Evolutionary conservation across 768 basidiomycete species (phyloP), one percentile per base, ranked within the genome.

Genomic region (Scleroderma citrinum): DNA sequence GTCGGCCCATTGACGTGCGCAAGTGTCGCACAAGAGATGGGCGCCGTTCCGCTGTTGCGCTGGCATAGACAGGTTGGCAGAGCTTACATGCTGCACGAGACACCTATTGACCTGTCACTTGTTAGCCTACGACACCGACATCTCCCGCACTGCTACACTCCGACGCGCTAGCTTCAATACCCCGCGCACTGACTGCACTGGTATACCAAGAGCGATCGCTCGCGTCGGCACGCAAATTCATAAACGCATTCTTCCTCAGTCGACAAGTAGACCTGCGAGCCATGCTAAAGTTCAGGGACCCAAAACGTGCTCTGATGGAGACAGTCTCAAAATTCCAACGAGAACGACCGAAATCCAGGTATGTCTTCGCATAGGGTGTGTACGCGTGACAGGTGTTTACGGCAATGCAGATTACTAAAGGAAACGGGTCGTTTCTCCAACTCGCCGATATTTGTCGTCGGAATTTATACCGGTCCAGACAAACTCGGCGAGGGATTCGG

Each of bases 401-500:
- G 14, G 17, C 16, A 21, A 41, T 14, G 30, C 50, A 93, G 92
- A 64, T 67, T 99, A 47, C 71, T 99, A 50, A 92, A 87, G 61
- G 94, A 97, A 66, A 92, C 93, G 0, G 96, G 96, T 61, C 85
- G 93, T 40, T 83, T 82, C 56, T 87, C 91, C 1, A 88, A 89
- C 40, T 42, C 92, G 3, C 94, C 96, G 1, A 77, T 94, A 34
- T 99, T 87, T 66, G 87, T 96, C n/a, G 86, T 95, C n/a, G 96
- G 92, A 16, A 86, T 96, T 51, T 98, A 80, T 65, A 89, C 83
- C 20, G 92, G 83, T 35, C 74, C 69, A 50, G 89, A 81, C 64
- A 81, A 96, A 67, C 79, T 99, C 2, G 92, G 94, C 5, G 94
- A 99, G 68, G 93, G 94, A 13, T 92, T 94, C 61, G 96, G 96